Conservation (phyloP, 176 grass and related monocot genomes). For the Oryza meyeriana region DNA sequence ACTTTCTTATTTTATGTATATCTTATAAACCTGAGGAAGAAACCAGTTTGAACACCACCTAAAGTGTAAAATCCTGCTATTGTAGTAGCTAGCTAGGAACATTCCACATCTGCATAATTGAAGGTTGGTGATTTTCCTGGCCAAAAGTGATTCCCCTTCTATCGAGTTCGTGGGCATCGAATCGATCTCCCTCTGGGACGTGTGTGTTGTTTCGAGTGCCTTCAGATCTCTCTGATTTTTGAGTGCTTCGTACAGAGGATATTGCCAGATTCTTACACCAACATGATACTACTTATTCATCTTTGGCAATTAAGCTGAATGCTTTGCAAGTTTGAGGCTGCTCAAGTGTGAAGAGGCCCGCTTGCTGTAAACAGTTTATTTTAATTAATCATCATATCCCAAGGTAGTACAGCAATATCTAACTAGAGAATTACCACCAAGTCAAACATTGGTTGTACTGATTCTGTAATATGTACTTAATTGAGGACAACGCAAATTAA, state of each 20-base stretch:
- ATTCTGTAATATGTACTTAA: background rate
- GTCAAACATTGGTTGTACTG: background rate
- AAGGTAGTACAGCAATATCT: no score
- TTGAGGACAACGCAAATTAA: background rate
- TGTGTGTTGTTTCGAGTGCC: background rate
- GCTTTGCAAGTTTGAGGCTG: background rate
- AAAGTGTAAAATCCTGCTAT: no score
- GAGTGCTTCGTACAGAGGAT: background rate
- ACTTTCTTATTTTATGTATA: no score
- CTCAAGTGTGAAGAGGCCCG: background rate
- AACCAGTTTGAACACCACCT: no score
- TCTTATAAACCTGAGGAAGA: no score
- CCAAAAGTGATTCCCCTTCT: background rate
- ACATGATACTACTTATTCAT: background rate
- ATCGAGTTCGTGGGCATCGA: background rate
- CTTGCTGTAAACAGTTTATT: background rate
- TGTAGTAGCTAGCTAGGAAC: background rate
- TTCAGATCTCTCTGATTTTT: background rate
- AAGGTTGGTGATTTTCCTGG: background rate
- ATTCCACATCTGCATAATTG: background rate
- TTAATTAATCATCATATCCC: no score
- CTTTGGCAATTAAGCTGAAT: no score
- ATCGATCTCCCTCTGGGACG: background rate
- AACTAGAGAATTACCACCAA: no score
- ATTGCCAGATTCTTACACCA: background rate